These are phyloP conservation scores for Wickerhamia fluorescens DNA, from an alignment of 805 yeast genomes.

Conservation along the genomic window DNA sequence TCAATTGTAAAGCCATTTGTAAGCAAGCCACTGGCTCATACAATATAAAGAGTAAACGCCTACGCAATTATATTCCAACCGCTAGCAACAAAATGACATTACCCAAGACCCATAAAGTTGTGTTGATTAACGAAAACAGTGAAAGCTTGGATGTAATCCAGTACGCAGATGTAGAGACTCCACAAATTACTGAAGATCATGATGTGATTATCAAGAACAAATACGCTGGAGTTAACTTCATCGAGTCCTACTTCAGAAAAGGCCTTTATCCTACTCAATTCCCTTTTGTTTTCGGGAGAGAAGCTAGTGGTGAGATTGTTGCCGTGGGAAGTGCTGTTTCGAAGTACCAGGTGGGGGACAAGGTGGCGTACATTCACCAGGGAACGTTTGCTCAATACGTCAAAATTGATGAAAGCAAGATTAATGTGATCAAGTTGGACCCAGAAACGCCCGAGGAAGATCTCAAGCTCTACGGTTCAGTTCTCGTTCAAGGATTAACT, in stretches of 20 bases:
- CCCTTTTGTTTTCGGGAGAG: constrained; percentile 69
- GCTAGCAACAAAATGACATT: too few relatives aligned
- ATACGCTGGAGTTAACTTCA: constrained; percentile 75
- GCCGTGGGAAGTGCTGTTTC: constrained; percentile 55
- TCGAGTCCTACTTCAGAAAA: constrained; percentile 74
- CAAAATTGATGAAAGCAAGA: constrained; percentile 31
- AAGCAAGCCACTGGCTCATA: too few relatives aligned
- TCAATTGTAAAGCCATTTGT: too few relatives aligned
- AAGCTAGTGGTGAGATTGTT: constrained; percentile 65
- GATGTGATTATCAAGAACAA: constrained; percentile 68
- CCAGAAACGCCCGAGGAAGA: constrained; percentile 39
- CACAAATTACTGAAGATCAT: constrained; percentile 40
- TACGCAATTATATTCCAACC: too few relatives aligned
- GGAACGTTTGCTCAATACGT: constrained; percentile 70
- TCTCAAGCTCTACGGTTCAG: constrained; percentile 51
- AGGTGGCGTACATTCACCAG: constrained; percentile 49
- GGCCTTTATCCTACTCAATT: constrained; percentile 59
- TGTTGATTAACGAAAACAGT: constrained; percentile 48
- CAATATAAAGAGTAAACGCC: too few relatives aligned
- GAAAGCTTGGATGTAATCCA: constrained; percentile 50
- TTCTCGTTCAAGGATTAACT: constrained; percentile 68
- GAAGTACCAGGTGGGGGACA: constrained; percentile 58
- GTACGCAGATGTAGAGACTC: constrained; percentile 54
- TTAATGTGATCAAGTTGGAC: constrained; percentile 42
- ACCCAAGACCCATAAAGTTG: constrained; percentile 52